Evolutionary conservation across 2,329 filamentous ascomycete genomes (phyloP), one percentile per base, ranked within the genome.

Genomic region (Cladophialophora yegresii): DNA sequence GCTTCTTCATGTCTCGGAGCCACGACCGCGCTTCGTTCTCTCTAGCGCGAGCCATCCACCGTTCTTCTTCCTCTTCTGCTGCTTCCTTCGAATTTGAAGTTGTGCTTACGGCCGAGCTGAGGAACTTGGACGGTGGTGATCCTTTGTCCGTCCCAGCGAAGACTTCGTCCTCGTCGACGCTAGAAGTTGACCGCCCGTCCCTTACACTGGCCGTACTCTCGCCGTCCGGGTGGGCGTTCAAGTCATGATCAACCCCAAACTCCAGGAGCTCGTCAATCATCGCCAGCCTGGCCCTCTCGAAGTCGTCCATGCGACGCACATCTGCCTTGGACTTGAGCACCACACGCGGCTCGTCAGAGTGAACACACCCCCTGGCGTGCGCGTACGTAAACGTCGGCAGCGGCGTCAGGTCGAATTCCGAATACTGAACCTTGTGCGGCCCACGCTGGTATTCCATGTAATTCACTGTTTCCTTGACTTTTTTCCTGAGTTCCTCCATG

Each of bases 331-430:
- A 50, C 28, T 64, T 59, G 33, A 66, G 33, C 26, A 64, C 54
- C 28, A 65, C 47, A 6, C 64, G 54, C 7, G 66, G 66, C 13
- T 56, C 16, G 12, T 58, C 53, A 0, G 58, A 62, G 22, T 56
- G 43, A 40, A 61, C 30, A 23, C 67, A 67, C 9, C 65, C 67
- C 16, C 36, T 58, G n/a, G 36, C 62, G 49, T 67, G 67, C 0
- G 51, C 57, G 36, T 65, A 69, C 5, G 28, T 50, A 58, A 69
- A 33, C 3, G 30, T 20, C 40, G 63, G 63, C 13, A 32, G 3
- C 2, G 61, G 64, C 20, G 36, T n/a, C 5, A n/a, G 36, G 36
- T 43, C 36, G 6, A 43, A 43, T 20, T 43, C 36, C 36, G 36
- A 43, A 20, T 43, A 43, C n/a, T 2, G 2, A n/a, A 7, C 1